Conservation (phyloP, 371 early-diverging fungal species). For the Actinomortierella ambigua region DNA sequence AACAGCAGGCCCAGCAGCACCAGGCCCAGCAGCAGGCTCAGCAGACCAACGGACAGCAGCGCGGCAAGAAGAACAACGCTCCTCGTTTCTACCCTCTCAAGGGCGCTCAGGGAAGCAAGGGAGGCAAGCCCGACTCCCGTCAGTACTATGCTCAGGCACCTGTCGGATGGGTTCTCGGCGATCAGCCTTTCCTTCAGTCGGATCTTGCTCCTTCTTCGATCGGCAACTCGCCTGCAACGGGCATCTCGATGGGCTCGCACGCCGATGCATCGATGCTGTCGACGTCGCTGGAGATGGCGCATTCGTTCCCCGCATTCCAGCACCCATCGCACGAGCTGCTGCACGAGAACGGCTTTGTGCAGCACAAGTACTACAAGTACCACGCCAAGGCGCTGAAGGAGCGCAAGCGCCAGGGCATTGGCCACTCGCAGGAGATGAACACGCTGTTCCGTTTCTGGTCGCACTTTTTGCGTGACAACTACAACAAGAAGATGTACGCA, state of each 20-base stretch:
- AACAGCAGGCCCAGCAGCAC: background rate
- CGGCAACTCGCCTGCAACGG: slow-evolving; percentile 29
- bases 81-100: slow-evolving; percentile 71
- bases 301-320: slow-evolving; percentile 87
- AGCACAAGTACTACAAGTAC: slow-evolving; percentile 95
- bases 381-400: slow-evolving; percentile 94
- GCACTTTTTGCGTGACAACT: slow-evolving; percentile 95
- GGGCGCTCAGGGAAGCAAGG: slow-evolving; percentile 51
- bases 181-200: slow-evolving; percentile 39
- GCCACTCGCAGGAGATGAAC: slow-evolving; percentile 97
- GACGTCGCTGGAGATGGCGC: slow-evolving; percentile 59
- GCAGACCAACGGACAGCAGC: slow-evolving; percentile 20
- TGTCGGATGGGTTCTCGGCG: slow-evolving; percentile 89
- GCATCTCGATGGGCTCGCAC: slow-evolving; percentile 31
- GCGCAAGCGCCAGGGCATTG: slow-evolving; percentile 90
- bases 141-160: slow-evolving; percentile 77
- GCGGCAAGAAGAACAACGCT: slow-evolving; percentile 51
- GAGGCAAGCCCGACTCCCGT: slow-evolving; percentile 61
- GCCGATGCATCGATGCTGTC: slow-evolving; percentile 46
- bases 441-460: slow-evolving; percentile 98
- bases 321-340: slow-evolving; percentile 94
- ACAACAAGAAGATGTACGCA: slow-evolving; percentile 89
- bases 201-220: slow-evolving; percentile 31
- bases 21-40: slow-evolving; percentile 10
- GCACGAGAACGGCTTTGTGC: slow-evolving; percentile 93